phyloP scores from a whole-genome alignment of 164 flowering plant genomes.

The Vitis riparia region DNA sequence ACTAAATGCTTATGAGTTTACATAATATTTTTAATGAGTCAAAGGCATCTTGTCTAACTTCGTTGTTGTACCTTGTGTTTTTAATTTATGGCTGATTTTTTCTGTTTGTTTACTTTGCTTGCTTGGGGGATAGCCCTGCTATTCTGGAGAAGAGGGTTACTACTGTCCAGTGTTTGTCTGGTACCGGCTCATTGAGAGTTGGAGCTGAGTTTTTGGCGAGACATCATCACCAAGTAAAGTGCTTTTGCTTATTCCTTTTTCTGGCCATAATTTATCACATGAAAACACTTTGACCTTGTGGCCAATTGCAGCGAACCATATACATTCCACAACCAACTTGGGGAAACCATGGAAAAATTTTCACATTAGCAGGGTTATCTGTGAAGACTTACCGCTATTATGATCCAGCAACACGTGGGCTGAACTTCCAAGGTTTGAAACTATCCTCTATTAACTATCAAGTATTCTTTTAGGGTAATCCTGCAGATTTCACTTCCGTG shows the following conservation, averaged over 20 bases:
- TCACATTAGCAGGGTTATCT: conserved; percentile 74
- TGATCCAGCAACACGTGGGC: conserved; percentile 91
- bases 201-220: conserved; percentile 91
- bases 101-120: conserved; percentile 5
- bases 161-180: conserved; percentile 92
- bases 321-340: conserved; percentile 95
- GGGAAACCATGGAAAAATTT: conserved; percentile 96
- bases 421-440: conserved; percentile 73
- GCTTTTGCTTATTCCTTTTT: neutral
- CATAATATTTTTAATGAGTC: too few relatives aligned
- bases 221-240: conserved; percentile 76
- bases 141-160: conserved; percentile 83
- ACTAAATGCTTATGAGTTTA: too few relatives aligned
- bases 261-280: neutral
- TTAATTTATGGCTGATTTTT: neutral
- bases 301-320: conserved; percentile 56
- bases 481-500: neutral
- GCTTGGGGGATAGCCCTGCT: conserved; percentile 62
- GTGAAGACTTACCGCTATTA: conserved; percentile 92
- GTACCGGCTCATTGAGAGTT: conserved; percentile 95
- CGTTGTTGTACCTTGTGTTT: neutral
- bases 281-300: conserved; percentile 5
- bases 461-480: neutral
- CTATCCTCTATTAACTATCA: neutral
- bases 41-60: neutral